Base-by-base conservation (phyloP, 2,329 filamentous ascomycete species). In the Fusarium proliferatum region DNA sequence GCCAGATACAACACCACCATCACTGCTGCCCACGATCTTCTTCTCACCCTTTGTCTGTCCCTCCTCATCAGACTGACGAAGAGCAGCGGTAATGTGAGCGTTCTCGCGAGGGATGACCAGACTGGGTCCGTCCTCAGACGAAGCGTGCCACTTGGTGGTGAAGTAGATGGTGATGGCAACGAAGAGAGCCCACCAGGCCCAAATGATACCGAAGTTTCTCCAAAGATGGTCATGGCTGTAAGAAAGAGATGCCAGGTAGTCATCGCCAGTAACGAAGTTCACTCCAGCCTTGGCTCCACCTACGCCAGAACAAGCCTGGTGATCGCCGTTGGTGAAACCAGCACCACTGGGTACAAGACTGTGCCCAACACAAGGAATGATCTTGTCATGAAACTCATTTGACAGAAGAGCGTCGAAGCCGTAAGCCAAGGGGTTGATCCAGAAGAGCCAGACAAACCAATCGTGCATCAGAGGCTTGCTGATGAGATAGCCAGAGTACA, bases 371-470 rank as follows among this genome's bases (percentile, higher is more conserved):
- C 89, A 90, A 2, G 84, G 81, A 23, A 90, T 85, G 5, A 76
- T 83, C 77, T 92, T 82, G 39, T 82, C 82, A 71, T 92, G 86
- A 64, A 94, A 94, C 78, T 95, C 92, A 74, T 94, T 94, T 1
- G 90, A 85, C 77, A 94, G 85, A 1, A 95, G 80, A 0, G 88
- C 88, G 72, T 94, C 90, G 64, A 94, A 94, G 0, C 86, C 90
- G 65, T 94, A 94, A 1, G 92, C 88, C 6, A 94, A 82, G 0
- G 92, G 92, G 71, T 92, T 87, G 28, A 92, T 87, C 88, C 89
- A 91, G 69, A 86, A 90, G 6, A 92, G 79, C 90, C 90, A 92
- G 6, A 84, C 81, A 30, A 92, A 87, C 89, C 89, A 92, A 0
- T 87, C 86, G 45, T 89, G 88, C 90, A 92, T 91, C 67, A 88